phyloP scores from a whole-genome alignment of 768 basidiomycete species.

The Cystobasidium tubakii region DNA sequence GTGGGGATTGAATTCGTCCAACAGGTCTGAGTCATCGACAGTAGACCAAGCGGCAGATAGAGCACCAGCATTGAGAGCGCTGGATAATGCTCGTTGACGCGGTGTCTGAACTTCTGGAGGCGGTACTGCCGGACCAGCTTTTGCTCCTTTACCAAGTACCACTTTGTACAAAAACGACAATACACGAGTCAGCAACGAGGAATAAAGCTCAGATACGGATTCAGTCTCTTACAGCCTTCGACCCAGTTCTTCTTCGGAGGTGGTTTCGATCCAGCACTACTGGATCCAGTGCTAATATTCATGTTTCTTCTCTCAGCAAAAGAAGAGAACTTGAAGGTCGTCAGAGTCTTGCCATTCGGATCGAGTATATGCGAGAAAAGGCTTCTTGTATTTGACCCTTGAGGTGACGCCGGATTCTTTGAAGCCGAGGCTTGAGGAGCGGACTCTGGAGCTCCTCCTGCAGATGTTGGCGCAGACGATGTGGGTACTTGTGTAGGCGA shows the following conservation, averaged over 20 bases:
- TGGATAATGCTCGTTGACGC: constrained; percentile 21
- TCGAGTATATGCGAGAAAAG: constrained; percentile 12
- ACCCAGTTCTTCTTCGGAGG: constrained; percentile 7
- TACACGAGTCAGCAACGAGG: no score
- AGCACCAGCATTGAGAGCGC: constrained; percentile 29
- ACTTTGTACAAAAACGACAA: no score
- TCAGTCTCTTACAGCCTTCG: background rate
- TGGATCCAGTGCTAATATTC: constrained; percentile 12
- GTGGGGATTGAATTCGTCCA: constrained; percentile 53
- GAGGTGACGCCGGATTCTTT: background rate
- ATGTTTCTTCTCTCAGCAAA: constrained; percentile 8
- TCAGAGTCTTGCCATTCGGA: background rate
- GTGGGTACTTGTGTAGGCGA: background rate
- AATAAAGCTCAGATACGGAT: no score
- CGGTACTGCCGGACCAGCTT: background rate
- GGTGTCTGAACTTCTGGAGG: constrained; percentile 17
- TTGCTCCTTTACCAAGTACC: constrained; percentile 12
- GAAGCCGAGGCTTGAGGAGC: background rate
- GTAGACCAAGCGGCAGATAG: constrained; percentile 32
- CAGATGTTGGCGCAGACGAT: background rate
- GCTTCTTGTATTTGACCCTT: background rate
- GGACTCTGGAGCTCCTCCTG: background rate
- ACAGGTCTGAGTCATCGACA: constrained; percentile 33
- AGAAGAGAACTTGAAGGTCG: background rate
- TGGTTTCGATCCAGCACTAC: constrained; percentile 3